Base-by-base conservation (phyloP, 75 land plant genomes). In the Selaginella moellendorffii region DNA sequence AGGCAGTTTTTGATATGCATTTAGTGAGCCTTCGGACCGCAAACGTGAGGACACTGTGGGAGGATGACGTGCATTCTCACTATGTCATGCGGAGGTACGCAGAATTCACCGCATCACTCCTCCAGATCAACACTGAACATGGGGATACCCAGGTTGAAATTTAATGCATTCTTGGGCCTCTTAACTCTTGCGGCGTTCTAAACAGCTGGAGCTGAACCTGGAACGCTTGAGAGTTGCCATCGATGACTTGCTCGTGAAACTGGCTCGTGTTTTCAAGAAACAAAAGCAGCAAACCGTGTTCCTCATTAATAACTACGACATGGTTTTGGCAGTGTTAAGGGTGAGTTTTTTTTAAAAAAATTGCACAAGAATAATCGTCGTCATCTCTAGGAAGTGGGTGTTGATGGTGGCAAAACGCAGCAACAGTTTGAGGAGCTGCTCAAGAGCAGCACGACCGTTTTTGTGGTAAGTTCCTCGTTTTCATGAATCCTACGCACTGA, bases 1-100 rank as follows among this genome's bases (percentile, higher is more conserved):
- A 95, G 78, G 74, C 89, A 85, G 97, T 95, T 14, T 90, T 95
- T 83, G 99, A 90, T 78, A 78, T 95, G 99, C 99, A 95, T 61
- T 80, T 95, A 31, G 82, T 59, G 64, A 95, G 99, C 66, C 63
- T 95, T n/a, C 88, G 97, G 0, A 86, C 79, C 68, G 99, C 99
- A 26, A 95, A 90, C 74, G 76, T 81, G 26, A 79, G 74, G 67
- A 74, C 82, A 27, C 80, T 95, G 31, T 95, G 99, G 99, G 99
- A 95, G 69, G 99, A 95, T 76, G 99, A 95, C 72, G 82, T 90
- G 61, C 99, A 85, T 78, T 90, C 99, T 62, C 99, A 95, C 60
- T 95, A 90, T 76, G 88, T 95, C 31, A 90, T 87, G 81, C 67
- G 97, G 70, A 89, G 99, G 27, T 95, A 90, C 77, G 99, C 99